Evolutionary conservation across 441 rosid genomes (phyloP).

Genomic region (Eutrema salsugineum): DNA sequence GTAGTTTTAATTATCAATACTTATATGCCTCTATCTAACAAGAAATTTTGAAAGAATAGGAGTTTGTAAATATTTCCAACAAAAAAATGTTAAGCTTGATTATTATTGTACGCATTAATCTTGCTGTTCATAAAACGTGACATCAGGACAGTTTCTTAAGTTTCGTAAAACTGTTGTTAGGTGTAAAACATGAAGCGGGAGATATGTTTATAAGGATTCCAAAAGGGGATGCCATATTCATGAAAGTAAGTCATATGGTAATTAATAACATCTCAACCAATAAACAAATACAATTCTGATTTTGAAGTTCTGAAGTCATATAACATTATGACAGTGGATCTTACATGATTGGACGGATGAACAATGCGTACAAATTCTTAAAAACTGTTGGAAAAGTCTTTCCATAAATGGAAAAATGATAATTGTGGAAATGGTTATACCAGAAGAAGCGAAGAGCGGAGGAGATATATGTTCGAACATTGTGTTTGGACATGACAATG

Average conservation of each 20-base stretch:
- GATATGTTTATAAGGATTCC: background rate
- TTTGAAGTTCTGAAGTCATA: too few species aligned
- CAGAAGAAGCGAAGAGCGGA: background rate
- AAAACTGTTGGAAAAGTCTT: background rate
- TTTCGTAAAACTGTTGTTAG: background rate
- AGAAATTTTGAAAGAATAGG: background rate
- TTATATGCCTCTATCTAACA: background rate
- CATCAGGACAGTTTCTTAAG: background rate
- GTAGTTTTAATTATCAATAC: background rate
- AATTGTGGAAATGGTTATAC: background rate
- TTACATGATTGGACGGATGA: background rate
- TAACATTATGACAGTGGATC: background rate
- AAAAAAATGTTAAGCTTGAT: background rate
- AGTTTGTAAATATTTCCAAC: background rate
- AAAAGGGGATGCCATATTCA: background rate
- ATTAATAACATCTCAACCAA: background rate
- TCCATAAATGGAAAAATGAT: background rate
- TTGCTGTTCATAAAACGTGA: background rate
- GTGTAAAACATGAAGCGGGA: background rate
- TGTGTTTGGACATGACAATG: background rate
- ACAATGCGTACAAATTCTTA: background rate
- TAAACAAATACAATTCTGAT: too few species aligned
- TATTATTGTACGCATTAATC: background rate
- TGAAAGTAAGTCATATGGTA: background rate
- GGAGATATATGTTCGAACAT: background rate